These are phyloP conservation scores for Albizia julibrissin DNA, from an alignment of 306 rosid genomes.

Conservation along the genomic window DNA sequence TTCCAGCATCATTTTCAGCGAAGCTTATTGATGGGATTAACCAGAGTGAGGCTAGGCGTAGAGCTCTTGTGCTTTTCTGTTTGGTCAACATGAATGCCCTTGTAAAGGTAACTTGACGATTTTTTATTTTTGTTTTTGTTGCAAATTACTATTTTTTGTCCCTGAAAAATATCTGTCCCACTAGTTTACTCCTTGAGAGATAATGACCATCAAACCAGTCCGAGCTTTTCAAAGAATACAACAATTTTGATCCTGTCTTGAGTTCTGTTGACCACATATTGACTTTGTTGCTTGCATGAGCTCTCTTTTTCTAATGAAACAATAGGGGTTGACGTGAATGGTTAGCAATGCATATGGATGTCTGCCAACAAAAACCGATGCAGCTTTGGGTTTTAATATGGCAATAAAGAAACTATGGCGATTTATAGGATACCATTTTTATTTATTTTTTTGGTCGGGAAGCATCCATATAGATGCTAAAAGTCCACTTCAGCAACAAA, in stretches of 20 bases:
- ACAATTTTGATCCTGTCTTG: neutral
- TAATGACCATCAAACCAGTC: neutral
- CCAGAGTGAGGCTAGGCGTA: constrained; percentile 74
- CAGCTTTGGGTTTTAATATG: neutral
- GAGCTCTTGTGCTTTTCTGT: constrained; percentile 80
- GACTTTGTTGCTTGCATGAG: neutral
- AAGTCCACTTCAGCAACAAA: neutral
- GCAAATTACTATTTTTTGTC: neutral
- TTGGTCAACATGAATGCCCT: constrained; percentile 55
- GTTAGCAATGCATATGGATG: neutral
- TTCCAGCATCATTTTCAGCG: constrained; percentile 67
- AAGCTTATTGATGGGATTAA: constrained; percentile 84
- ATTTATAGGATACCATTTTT: neutral
- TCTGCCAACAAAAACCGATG: neutral
- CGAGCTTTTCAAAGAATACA: neutral
- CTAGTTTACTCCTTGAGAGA: neutral
- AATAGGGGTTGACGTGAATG: neutral
- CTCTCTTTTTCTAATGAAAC: neutral
- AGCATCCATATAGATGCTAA: neutral
- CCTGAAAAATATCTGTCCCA: neutral
- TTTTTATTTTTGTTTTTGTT: constrained; percentile 18
- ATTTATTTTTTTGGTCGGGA: neutral
- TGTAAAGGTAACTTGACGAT: constrained; percentile 55
- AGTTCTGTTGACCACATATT: neutral
- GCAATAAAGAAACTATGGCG: neutral